Percentiles rank a stretch among this genome's conserved stretches.
phyloP scores from a whole-genome alignment of 768 basidiomycete species.

The Naganishia friedmannii region DNA sequence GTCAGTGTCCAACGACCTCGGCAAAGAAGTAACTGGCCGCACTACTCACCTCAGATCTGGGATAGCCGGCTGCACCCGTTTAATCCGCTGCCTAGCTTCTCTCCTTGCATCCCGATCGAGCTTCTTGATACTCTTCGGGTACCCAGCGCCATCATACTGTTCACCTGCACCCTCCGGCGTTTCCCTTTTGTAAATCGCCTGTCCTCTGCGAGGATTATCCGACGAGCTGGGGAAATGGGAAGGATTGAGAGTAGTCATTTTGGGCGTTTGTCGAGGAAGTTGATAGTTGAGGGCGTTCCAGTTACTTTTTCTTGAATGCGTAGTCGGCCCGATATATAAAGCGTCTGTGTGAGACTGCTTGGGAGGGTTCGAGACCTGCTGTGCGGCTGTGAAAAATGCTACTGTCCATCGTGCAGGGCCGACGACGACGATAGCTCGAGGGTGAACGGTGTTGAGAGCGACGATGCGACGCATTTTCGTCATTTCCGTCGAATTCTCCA shows the following conservation, averaged over 20 bases:
- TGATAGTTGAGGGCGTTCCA: too few relatives aligned
- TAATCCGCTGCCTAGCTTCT: constrained; percentile 18
- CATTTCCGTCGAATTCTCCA: neutral
- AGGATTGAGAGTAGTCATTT: constrained; percentile 49
- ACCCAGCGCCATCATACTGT: constrained; percentile 18
- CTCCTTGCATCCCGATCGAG: constrained; percentile 24
- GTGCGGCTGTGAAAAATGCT: neutral
- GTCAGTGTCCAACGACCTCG: neutral
- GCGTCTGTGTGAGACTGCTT: too few relatives aligned
- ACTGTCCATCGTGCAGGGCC: neutral
- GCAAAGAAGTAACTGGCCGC: neutral
- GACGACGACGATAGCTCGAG: too few relatives aligned
- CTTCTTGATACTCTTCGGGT: constrained; percentile 19
- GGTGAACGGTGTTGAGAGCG: too few relatives aligned
- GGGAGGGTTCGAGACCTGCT: too few relatives aligned
- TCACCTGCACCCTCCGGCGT: constrained; percentile 19
- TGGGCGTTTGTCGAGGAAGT: neutral
- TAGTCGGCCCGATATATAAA: too few relatives aligned
- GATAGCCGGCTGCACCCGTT: constrained; percentile 41
- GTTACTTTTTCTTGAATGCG: neutral
- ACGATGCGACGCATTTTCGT: neutral
- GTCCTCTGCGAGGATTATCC: constrained; percentile 35
- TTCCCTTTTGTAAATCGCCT: constrained; percentile 40
- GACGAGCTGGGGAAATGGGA: constrained; percentile 42
- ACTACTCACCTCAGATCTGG: constrained; percentile 40